Evolutionary conservation across 352 stramenopile species (phyloP).

Genomic region (Lagenidium sp.): DNA sequence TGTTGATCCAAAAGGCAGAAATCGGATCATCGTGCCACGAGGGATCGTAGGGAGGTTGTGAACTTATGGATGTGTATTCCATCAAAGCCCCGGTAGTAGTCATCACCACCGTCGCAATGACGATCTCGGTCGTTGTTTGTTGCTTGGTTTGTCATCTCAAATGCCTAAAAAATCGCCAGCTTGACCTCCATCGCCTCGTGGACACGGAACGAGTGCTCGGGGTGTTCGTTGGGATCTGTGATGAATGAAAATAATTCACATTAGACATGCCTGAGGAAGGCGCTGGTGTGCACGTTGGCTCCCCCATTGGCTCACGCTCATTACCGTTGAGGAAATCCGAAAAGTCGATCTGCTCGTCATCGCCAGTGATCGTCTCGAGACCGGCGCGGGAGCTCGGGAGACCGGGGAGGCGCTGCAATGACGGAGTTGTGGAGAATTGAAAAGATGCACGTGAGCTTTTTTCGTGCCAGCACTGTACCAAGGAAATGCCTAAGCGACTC

Average conservation of each 20-base stretch:
- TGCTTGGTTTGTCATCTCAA: too few species aligned
- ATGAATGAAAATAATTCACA: not conserved
- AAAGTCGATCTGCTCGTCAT: conserved; percentile 76
- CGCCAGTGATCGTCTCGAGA: conserved; percentile 71
- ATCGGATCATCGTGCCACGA: too few species aligned
- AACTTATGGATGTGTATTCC: too few species aligned
- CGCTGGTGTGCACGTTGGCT: conserved; percentile 1
- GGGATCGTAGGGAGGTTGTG: too few species aligned
- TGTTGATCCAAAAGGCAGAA: too few species aligned
- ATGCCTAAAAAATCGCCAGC: conserved; percentile 83
- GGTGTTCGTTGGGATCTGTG: conserved; percentile 68
- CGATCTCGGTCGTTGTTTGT: too few species aligned
- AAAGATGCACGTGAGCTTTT: too few species aligned
- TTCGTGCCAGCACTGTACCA: too few species aligned
- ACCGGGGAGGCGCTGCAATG: conserved; percentile 61
- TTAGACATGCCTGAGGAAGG: not conserved
- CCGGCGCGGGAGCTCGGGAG: conserved; percentile 67
- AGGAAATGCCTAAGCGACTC: too few species aligned
- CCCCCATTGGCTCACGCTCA: conserved; percentile 3
- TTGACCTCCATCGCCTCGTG: conserved; percentile 88
- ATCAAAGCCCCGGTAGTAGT: too few species aligned
- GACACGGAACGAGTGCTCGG: conserved; percentile 71
- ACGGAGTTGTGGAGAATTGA: not conserved
- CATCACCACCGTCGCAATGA: too few species aligned
- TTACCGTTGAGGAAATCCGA: conserved; percentile 76